These are phyloP conservation scores for Macrophomina pseudophaseolina DNA, from an alignment of 2,329 filamentous ascomycete genomes.

Conservation along the genomic window DNA sequence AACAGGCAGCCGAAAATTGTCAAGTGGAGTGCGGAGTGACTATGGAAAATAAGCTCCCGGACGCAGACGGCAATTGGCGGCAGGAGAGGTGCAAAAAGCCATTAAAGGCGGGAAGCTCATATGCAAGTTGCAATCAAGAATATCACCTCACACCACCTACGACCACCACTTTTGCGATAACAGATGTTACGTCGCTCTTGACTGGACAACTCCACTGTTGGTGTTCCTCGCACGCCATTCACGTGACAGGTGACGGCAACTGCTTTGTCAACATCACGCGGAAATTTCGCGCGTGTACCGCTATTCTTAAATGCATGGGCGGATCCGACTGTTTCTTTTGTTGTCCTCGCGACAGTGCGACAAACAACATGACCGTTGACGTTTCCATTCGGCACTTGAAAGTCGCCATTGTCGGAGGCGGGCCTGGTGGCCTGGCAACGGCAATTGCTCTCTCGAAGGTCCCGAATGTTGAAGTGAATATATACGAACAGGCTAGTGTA, in stretches of 20 bases:
- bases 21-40: no score
- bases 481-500: conserved; percentile 42
- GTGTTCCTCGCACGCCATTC: conserved; percentile 29
- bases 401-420: conserved; percentile 38
- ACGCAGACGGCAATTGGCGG: no score
- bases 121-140: not conserved
- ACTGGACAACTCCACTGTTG: not conserved
- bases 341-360: not conserved
- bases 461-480: conserved; percentile 42
- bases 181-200: not conserved
- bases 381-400: conserved; percentile 13
- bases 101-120: not conserved
- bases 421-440: conserved; percentile 32
- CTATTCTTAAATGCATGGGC: not conserved
- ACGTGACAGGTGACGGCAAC: conserved; percentile 29
- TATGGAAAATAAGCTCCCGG: no score
- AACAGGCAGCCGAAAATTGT: no score
- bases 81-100: not conserved
- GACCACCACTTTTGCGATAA: conserved; percentile 14
- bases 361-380: conserved; percentile 28
- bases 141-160: conserved; percentile 2
- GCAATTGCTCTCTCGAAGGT: conserved; percentile 28
- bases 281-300: conserved; percentile 10
- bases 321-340: no score
- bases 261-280: conserved; percentile 29